These are phyloP conservation scores for Penicillium odoratum DNA, from an alignment of 495 filamentous ascomycete genomes.

Conservation along the genomic window DNA sequence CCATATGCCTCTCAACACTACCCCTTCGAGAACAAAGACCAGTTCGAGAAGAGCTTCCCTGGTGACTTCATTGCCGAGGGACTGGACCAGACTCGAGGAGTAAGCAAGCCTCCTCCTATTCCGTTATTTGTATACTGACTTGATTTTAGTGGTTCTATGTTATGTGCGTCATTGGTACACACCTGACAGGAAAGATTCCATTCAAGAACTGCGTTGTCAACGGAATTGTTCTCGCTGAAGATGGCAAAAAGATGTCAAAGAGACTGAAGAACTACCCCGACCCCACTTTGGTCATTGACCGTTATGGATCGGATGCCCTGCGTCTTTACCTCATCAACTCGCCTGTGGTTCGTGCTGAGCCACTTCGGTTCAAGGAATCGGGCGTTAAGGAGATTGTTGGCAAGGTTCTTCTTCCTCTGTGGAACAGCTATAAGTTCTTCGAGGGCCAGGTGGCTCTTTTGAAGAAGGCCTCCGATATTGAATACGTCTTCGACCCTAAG, in stretches of 20 bases:
- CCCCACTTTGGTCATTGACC: conserved; percentile 77
- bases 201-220: conserved; percentile 98
- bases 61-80: conserved; percentile 98
- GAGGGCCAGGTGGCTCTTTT: conserved; percentile 89
- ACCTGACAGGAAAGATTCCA: conserved; percentile 83
- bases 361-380: conserved; percentile 85
- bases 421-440: conserved; percentile 99
- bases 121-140: background rate
- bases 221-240: conserved; percentile 91
- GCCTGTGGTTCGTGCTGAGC: conserved; percentile 85
- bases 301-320: conserved; percentile 91
- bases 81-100: conserved; percentile 85
- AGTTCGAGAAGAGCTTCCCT: conserved; percentile 81
- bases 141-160: conserved; percentile 85
- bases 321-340: conserved; percentile 97
- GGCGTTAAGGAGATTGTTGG: conserved; percentile 96
- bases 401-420: conserved; percentile 89
- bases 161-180: conserved; percentile 82
- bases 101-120: background rate
- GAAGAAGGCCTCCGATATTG: conserved; percentile 81
- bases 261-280: conserved; percentile 97
- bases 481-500: conserved; percentile 78
- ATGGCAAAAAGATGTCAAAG: conserved; percentile 99
- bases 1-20: conserved; percentile 93
- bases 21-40: conserved; percentile 87